These are phyloP conservation scores for Physaria fendleri DNA, from an alignment of 345 rosid genomes.

Conservation along the genomic window DNA sequence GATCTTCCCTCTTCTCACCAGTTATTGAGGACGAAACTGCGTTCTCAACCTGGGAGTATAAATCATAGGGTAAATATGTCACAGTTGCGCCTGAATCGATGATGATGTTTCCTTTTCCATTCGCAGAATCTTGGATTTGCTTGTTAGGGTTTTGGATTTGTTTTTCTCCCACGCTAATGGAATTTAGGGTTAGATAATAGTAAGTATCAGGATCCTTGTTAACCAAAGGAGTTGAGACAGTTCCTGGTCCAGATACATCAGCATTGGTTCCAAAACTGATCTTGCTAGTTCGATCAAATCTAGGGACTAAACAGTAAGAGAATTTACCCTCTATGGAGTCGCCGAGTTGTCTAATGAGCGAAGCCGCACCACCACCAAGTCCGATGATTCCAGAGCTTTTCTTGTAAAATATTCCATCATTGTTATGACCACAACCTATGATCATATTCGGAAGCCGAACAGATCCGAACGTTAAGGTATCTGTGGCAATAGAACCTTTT, in stretches of 20 bases:
- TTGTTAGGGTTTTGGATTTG: neutral
- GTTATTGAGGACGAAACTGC: constrained; percentile 18
- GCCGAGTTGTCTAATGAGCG: constrained; percentile 12
- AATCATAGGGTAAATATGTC: constrained; percentile 29
- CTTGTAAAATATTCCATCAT: neutral
- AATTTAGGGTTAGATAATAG: constrained; percentile 19
- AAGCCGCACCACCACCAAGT: constrained; percentile 17
- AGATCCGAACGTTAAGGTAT: constrained; percentile 18
- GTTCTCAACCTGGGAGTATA: constrained; percentile 19
- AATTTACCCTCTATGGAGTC: constrained; percentile 12
- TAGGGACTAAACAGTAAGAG: constrained; percentile 24
- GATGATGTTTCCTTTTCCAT: constrained; percentile 37
- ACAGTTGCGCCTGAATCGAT: constrained; percentile 58
- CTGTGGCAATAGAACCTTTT: constrained; percentile 4
- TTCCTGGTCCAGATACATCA: neutral
- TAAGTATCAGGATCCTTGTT: neutral
- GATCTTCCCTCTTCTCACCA: constrained; percentile 13
- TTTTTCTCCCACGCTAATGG: constrained; percentile 12
- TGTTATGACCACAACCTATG: constrained; percentile 23
- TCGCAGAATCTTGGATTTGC: neutral
- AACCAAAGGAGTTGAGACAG: constrained; percentile 16
- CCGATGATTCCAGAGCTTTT: constrained; percentile 21
- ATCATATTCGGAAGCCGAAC: neutral
- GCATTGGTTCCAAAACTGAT: constrained; percentile 17
- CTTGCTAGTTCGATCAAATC: neutral